Base-by-base conservation (phyloP, 176 grass and related monocot species). In the Zizania latifolia region DNA sequence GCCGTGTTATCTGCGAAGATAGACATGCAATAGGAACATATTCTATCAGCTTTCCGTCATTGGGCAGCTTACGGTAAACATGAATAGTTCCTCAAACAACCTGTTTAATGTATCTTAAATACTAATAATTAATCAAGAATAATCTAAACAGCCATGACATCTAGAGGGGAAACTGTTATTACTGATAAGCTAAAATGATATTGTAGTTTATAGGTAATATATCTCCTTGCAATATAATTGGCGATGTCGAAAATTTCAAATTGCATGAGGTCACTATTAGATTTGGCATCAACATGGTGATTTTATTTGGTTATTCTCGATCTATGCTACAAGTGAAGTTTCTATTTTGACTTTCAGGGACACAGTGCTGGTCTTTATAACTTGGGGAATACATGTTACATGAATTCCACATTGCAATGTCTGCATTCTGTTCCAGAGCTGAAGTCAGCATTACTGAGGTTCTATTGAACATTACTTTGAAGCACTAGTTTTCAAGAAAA, bases 331-430 rank as follows among this genome's bases (percentile, higher is more conserved):
- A 55, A 63, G 15, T 62, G 32, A 85, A 45, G 31, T 65, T 82
- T 30, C 41, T 68, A 27, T 84, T 61, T 71, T 45, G 32, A 27
- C 32, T 76, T 83, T 64, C 74, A 99, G 96, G 96, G 92, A 23
- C 92, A 95, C 60, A 92, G 87, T 84, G 92, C 96, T 61, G 96
- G 96, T 88, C 92, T 99, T 57, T 99, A 86, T 84, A 99, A 99
- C 51, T 62, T 99, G 79, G 96, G 96, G 75, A 99, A 99, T 84
- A 99, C 96, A 23, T 99, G 96, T 71, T 99, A 99, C 77, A 92
- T 99, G 96, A 99, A 99, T 78, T 99, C 96, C 45, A 99, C 96
- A 22, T 66, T 99, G 72, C 96, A 99, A 34, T 99, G 96, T 86
- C 87, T 99, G 60, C 92, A 99, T 81, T 92, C 88, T 73, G 96